These are phyloP conservation scores for Typha latifolia DNA, from an alignment of 176 grass and related monocot species.

Conservation along the genomic window DNA sequence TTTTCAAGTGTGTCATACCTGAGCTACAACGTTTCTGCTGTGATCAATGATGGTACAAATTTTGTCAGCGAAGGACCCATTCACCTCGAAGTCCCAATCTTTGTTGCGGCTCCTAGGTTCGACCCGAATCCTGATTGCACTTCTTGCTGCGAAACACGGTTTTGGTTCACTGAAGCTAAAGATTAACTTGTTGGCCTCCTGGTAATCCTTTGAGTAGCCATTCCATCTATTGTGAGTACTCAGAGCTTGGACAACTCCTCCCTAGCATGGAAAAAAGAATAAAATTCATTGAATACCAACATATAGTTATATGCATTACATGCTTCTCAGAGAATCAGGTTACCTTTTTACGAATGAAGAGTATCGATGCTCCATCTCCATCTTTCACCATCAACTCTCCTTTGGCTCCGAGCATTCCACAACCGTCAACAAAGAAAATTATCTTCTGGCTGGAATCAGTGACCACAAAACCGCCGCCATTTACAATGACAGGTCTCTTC, in stretches of 20 bases:
- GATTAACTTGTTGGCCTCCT: constrained; percentile 43
- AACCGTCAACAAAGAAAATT: constrained; percentile 70
- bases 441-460: constrained; percentile 38
- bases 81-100: constrained; percentile 61
- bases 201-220: constrained; percentile 57
- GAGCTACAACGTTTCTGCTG: constrained; percentile 43
- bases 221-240: constrained; percentile 64
- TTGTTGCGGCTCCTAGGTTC: constrained; percentile 44
- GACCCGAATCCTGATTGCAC: constrained; percentile 41
- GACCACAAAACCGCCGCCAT: constrained; percentile 81
- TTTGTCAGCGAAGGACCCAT: constrained; percentile 70
- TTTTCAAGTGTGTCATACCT: constrained; percentile 29
- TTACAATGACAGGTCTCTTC: constrained; percentile 47
- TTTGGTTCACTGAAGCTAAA: constrained; percentile 80
- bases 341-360: constrained; percentile 85
- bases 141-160: constrained; percentile 36
- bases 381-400: constrained; percentile 61
- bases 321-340: constrained; percentile 6
- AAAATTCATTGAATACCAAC: constrained; percentile 4
- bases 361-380: constrained; percentile 50
- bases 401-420: constrained; percentile 68
- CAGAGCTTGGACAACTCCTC: constrained; percentile 72
- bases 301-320: constrained; percentile 13
- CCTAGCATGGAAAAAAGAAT: constrained; percentile 24
- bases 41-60: constrained; percentile 52